Conservation (phyloP, 2,329 filamentous ascomycete genomes). For the Aureobasidium leucospermi region DNA sequence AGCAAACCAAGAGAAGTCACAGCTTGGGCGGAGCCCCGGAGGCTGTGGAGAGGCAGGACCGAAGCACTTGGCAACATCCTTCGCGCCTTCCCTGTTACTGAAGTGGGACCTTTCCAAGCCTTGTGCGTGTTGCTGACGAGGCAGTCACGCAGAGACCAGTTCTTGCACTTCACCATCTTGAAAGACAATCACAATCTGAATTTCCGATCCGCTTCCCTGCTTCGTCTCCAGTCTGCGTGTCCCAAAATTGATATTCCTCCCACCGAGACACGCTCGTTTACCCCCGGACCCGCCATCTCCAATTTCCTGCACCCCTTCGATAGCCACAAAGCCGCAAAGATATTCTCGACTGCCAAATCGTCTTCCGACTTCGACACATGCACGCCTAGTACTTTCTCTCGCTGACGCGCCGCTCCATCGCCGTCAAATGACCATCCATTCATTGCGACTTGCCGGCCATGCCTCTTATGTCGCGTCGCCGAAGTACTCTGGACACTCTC, state of each 20-base stretch:
- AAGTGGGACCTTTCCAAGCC: conserved; percentile 4
- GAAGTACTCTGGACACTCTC: conserved; percentile 37
- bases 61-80: background rate
- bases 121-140: conserved; percentile 7
- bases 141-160: conserved; percentile 1
- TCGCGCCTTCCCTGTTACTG: background rate
- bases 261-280: conserved; percentile 10
- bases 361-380: conserved; percentile 1
- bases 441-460: conserved; percentile 21
- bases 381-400: background rate
- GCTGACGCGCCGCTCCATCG: background rate
- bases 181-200: background rate
- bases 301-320: conserved; percentile 3
- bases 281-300: conserved; percentile 4
- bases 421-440: conserved; percentile 5
- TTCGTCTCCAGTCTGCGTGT: background rate
- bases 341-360: background rate
- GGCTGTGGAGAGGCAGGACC: conserved; percentile 2
- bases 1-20: background rate
- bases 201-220: background rate
- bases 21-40: background rate
- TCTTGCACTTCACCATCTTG: background rate
- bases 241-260: background rate
- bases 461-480: conserved; percentile 31
- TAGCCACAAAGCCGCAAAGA: background rate